A percentile compares a stretch with the other conserved stretches of the same genome.
These are phyloP conservation scores for Aspergillus novofumigatus DNA, from an alignment of 2,329 filamentous ascomycete species.

Conservation along the genomic window DNA sequence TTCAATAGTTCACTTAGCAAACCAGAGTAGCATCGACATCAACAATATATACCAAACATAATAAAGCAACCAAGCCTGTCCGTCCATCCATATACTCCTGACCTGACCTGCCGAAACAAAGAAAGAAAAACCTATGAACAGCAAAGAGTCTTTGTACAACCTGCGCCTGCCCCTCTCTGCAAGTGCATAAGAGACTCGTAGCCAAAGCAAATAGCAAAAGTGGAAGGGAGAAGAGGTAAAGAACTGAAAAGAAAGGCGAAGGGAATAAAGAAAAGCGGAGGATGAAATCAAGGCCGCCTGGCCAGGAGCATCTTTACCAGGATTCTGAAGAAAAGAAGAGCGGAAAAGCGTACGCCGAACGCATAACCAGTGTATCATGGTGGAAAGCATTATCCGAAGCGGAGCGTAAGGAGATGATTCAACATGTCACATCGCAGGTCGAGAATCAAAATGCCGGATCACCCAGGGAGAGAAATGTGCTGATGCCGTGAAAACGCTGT, in stretches of 20 bases:
- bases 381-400: neutral
- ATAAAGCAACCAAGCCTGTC: neutral
- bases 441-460: neutral
- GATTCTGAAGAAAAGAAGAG: neutral
- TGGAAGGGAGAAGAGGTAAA: neutral
- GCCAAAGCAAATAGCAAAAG: neutral
- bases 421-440: conserved; percentile 3
- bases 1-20: neutral
- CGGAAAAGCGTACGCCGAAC: neutral
- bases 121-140: neutral
- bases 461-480: conserved; percentile 3
- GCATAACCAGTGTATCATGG: neutral
- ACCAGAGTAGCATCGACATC: neutral
- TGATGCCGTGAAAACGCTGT: conserved; percentile 17
- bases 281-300: neutral
- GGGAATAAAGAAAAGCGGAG: neutral
- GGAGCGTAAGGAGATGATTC: neutral
- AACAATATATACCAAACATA: neutral
- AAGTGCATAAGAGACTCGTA: neutral
- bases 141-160: neutral
- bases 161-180: neutral
- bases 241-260: neutral
- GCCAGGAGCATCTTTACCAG: neutral
- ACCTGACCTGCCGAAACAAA: neutral
- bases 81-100: neutral